phyloP scores from a whole-genome alignment of 1,284 basidiomycete species.

The Cutaneotrichosporon arboriforme region DNA sequence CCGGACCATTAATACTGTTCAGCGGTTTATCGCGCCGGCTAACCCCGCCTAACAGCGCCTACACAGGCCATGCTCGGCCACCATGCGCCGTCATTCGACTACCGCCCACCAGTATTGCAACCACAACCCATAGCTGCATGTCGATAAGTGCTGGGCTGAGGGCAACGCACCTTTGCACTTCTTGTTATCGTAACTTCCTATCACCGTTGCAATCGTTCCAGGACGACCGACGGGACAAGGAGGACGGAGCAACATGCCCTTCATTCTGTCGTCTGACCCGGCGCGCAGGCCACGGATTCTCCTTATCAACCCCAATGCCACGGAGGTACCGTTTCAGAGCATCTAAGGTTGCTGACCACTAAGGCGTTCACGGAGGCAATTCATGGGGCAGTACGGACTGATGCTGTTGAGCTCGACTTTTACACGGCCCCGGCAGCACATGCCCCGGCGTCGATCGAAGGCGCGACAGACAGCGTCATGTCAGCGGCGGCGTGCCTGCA shows the following conservation, averaged over 20 bases:
- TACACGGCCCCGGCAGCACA: slow-evolving; percentile 48
- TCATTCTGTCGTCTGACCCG: slow-evolving; percentile 8
- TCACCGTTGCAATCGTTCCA: too few species aligned
- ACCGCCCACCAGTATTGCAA: too few species aligned
- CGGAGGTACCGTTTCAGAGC: slow-evolving; percentile 25
- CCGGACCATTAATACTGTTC: too few species aligned
- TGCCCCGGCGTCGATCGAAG: slow-evolving; percentile 50
- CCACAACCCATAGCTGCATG: too few species aligned
- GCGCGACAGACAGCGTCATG: slow-evolving; percentile 45
- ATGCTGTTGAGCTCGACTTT: slow-evolving; percentile 29
- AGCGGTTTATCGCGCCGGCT: too few species aligned
- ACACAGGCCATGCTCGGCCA: too few species aligned
- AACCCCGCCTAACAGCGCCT: too few species aligned
- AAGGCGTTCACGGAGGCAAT: slow-evolving; percentile 21
- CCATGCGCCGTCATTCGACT: too few species aligned
- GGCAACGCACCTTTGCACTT: too few species aligned
- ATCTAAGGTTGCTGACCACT: not conserved
- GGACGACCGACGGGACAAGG: too few species aligned
- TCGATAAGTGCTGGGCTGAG: too few species aligned
- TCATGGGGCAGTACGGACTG: not conserved
- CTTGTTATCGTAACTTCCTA: too few species aligned
- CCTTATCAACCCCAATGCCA: slow-evolving; percentile 55
- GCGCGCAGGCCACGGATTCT: slow-evolving; percentile 38
- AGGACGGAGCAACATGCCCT: slow-evolving; percentile 1
- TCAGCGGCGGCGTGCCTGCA: slow-evolving; percentile 47